A percentile compares a stretch with the other conserved stretches of the same genome.
phyloP scores from a whole-genome alignment of 2,329 filamentous ascomycete species.

The Penicillium occitanis region DNA sequence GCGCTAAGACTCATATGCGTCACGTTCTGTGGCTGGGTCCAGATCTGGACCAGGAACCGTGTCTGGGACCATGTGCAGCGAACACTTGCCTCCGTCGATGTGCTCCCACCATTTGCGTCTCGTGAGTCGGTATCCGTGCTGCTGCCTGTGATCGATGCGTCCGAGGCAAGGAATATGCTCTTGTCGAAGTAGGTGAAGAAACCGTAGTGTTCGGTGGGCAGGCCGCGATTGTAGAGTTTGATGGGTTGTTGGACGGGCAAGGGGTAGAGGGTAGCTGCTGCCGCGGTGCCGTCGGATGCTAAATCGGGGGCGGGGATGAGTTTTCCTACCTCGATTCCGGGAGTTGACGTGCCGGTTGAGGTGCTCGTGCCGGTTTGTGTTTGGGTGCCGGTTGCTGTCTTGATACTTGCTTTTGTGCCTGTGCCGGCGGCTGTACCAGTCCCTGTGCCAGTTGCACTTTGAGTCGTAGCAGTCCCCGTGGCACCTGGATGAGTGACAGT shows the following conservation, averaged over 20 bases:
- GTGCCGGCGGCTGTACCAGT: not conserved
- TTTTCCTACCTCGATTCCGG: slow-evolving; percentile 48
- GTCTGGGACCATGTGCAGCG: slow-evolving; percentile 63
- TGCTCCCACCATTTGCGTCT: slow-evolving; percentile 53
- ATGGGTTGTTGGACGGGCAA: slow-evolving; percentile 70
- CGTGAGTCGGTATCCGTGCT: slow-evolving; percentile 39
- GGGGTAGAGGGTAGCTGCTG: slow-evolving; percentile 70
- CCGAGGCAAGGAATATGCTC: slow-evolving; percentile 74
- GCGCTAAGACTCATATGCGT: slow-evolving; percentile 27
- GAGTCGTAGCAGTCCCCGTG: not conserved
- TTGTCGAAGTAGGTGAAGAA: slow-evolving; percentile 93
- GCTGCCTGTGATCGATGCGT: slow-evolving; percentile 46
- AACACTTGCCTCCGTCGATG: slow-evolving; percentile 46
- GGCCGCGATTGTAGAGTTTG: slow-evolving; percentile 78
- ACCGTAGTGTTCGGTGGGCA: slow-evolving; percentile 81
- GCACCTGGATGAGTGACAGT: too few relatives aligned
- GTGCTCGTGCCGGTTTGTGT: not conserved
- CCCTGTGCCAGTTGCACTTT: not conserved
- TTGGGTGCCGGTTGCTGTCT: not conserved
- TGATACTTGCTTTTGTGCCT: not conserved
- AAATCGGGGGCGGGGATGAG: slow-evolving; percentile 64
- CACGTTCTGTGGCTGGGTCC: slow-evolving; percentile 52
- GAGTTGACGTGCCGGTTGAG: not conserved
- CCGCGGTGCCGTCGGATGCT: slow-evolving; percentile 68
- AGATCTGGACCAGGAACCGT: slow-evolving; percentile 62